phyloP scores from a whole-genome alignment of 2,329 filamentous ascomycete genomes.

The Cyphellophora europaea region DNA sequence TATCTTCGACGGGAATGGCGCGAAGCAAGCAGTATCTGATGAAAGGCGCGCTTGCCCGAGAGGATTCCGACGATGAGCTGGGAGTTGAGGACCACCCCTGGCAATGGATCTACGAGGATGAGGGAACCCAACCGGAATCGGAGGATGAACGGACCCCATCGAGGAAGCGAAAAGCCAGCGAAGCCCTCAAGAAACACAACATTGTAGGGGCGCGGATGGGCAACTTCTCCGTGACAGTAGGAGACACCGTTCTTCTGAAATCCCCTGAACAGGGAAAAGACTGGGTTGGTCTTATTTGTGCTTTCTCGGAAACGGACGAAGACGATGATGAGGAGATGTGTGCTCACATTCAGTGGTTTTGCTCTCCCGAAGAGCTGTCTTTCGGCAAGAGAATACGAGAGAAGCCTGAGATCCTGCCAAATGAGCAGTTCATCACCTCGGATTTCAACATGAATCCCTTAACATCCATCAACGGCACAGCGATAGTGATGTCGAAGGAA shows the following conservation, averaged over 20 bases:
- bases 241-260: conserved; percentile 79
- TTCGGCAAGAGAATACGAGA: conserved; percentile 47
- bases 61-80: conserved; percentile 84
- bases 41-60: conserved; percentile 55
- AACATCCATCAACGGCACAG: conserved; percentile 82
- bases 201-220: conserved; percentile 81
- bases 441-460: conserved; percentile 82
- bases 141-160: conserved; percentile 14
- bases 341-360: conserved; percentile 90
- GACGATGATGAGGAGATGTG: conserved; percentile 61
- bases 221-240: conserved; percentile 66
- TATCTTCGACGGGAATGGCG: too few relatives aligned
- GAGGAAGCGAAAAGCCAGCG: conserved; percentile 18
- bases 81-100: conserved; percentile 62
- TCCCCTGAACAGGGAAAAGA: conserved; percentile 78
- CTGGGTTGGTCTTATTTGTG: conserved; percentile 84
- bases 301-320: conserved; percentile 66
- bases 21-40: conserved; percentile 38
- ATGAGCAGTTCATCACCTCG: conserved; percentile 85
- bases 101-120: conserved; percentile 65
- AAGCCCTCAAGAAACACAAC: conserved; percentile 17
- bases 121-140: conserved; percentile 8
- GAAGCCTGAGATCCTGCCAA: conserved; percentile 68
- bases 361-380: conserved; percentile 71
- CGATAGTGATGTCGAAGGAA: conserved; percentile 64